Evolutionary conservation across 306 rosid genomes (phyloP), one percentile per base, ranked within the genome.

Genomic region (Glycyrrhiza uralensis): DNA sequence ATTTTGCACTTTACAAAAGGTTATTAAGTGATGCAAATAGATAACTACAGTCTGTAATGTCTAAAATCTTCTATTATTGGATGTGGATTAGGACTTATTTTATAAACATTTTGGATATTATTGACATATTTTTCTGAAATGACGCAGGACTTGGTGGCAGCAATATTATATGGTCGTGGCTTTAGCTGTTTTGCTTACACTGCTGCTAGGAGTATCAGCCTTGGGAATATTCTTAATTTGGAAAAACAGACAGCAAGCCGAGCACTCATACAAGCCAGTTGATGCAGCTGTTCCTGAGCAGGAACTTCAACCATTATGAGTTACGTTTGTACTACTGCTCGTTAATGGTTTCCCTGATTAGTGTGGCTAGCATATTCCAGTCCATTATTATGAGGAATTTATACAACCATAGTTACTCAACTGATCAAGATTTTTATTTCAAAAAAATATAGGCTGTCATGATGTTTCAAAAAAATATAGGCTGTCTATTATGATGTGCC

Each of bases 271-370:
- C 79, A 86, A 86, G 87, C 96, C 96, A 4, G 93, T 94, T 56
- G 45, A 84, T 71, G 86, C 28, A 24, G 85, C 75, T 39, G 83
- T 32, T 63, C 85, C 87, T 0, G 99, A 95, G 87, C 96, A 92
- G 73, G 99, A 95, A 78, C 99, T 95, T 63, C 99, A 89, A 79
- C 91, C 97, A 7, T 64, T 94, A 30, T 89, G 80, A 91, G 84
- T 73, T 24, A 14, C 50, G 9, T 9, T 29, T 72, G 50, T 41
- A 81, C 68, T 6, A 56, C 26, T 72, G 38, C 71, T 61, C 71
- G 66, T 66, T 54, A 70, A 39, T 69, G 18, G 77, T 72, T 42
- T 68, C 36, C 60, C 5, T 47, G 2, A 65, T 39, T 79, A 15
- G 28, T 46, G 72, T 58, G 26, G 69, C 51, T 76, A 56, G 59